Conservation (phyloP, 148 eudicot genomes). For the Talinum fruticosum region DNA sequence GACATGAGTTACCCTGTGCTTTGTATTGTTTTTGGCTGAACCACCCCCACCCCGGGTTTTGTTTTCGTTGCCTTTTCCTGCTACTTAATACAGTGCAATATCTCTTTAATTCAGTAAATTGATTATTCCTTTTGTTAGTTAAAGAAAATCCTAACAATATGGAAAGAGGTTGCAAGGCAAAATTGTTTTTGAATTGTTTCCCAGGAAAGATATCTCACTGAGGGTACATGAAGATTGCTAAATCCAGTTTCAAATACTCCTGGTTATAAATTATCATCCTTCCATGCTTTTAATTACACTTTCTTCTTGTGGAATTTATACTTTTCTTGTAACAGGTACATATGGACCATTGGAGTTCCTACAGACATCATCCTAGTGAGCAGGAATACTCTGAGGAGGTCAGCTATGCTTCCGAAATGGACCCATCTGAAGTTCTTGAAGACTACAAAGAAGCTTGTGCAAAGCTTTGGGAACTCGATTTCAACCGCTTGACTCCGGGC, state of each 20-base stretch:
- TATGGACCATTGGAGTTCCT: slow-evolving; percentile 61
- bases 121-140: no score
- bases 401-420: slow-evolving; percentile 37
- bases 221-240: background rate
- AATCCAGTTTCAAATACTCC: background rate
- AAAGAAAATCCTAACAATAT: no score
- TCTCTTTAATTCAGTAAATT: no score
- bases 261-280: background rate
- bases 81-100: no score
- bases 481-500: slow-evolving; percentile 76
- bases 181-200: no score
- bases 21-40: no score
- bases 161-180: no score
- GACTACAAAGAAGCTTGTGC: slow-evolving; percentile 73
- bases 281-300: background rate
- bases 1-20: no score
- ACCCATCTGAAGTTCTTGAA: slow-evolving; percentile 58
- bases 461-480: slow-evolving; percentile 94
- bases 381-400: slow-evolving; percentile 71
- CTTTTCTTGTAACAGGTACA: slow-evolving; percentile 44
- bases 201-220: background rate
- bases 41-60: no score
- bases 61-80: no score
- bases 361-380: slow-evolving; percentile 64
- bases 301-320: background rate